Evolutionary conservation across 2,329 filamentous ascomycete genomes (phyloP).

Genomic region (Raffaelea ambrosiae): DNA sequence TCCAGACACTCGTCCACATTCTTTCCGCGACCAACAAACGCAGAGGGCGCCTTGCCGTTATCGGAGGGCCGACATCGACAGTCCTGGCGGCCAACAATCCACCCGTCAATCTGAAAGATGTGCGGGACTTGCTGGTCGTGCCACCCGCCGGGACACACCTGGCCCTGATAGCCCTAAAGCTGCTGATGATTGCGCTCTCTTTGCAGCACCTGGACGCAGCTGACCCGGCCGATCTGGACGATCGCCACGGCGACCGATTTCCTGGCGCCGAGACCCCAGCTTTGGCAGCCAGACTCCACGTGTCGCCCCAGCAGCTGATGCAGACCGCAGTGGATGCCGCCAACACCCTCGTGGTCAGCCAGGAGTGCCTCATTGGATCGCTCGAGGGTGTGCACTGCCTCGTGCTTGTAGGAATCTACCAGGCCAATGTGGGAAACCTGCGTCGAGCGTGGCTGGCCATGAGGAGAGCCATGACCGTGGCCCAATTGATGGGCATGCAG

Average conservation of each 20-base stretch:
- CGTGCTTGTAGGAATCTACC: conserved; percentile 35
- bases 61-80: conserved; percentile 3
- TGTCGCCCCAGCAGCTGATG: conserved; percentile 2
- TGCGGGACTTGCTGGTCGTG: neutral
- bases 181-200: conserved; percentile 23
- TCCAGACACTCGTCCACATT: neutral
- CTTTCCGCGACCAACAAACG: neutral
- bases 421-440: conserved; percentile 37
- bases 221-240: neutral
- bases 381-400: conserved; percentile 42
- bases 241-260: no score
- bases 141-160: conserved; percentile 16
- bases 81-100: conserved; percentile 3
- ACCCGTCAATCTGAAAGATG: neutral
- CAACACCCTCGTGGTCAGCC: conserved; percentile 27
- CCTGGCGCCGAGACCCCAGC: no score
- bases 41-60: conserved; percentile 1
- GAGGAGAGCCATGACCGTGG: conserved; percentile 32
- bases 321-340: conserved; percentile 2
- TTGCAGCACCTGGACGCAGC: conserved; percentile 17
- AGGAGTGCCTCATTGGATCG: conserved; percentile 36
- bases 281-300: neutral
- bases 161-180: conserved; percentile 23
- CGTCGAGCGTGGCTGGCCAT: conserved; percentile 35
- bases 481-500: conserved; percentile 9